These are phyloP conservation scores for Rosa lucieae DNA, from an alignment of 306 rosid species.

Conservation along the genomic window DNA sequence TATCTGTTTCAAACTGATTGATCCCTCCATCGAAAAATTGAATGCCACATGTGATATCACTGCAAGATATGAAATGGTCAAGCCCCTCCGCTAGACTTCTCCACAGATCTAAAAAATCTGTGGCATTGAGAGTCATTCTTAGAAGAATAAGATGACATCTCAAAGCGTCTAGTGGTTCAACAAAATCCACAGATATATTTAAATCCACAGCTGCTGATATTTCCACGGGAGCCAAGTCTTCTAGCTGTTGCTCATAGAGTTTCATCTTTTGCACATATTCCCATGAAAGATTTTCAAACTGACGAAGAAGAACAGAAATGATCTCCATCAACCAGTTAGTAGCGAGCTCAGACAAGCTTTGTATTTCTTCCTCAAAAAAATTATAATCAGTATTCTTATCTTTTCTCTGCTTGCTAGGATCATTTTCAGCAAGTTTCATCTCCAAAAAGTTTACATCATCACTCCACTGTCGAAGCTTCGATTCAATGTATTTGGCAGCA, in stretches of 20 bases:
- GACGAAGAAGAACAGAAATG: conserved; percentile 56
- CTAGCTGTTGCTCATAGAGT: conserved; percentile 36
- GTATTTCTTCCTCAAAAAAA: conserved; percentile 61
- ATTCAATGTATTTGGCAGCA: conserved; percentile 59
- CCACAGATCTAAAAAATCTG: conserved; percentile 72
- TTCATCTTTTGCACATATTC: conserved; percentile 48
- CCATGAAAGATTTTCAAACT: conserved; percentile 60
- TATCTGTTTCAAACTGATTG: conserved; percentile 56
- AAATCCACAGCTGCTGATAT: conserved; percentile 34
- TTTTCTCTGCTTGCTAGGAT: conserved; percentile 33
- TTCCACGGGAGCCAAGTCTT: conserved; percentile 22
- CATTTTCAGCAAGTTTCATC: conserved; percentile 63
- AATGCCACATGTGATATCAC: conserved; percentile 36
- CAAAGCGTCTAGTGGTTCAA: conserved; percentile 53
- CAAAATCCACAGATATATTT: conserved; percentile 42
- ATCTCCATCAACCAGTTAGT: conserved; percentile 73
- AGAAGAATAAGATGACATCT: conserved; percentile 45
- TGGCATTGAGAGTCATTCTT: conserved; percentile 46
- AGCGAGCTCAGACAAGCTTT: conserved; percentile 62
- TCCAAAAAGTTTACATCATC: conserved; percentile 65
- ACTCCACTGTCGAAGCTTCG: conserved; percentile 63
- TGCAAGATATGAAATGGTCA: conserved; percentile 58
- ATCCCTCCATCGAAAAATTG: conserved; percentile 33
- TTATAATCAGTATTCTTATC: conserved; percentile 23
- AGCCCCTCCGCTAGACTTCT: conserved; percentile 73